These are phyloP conservation scores for Eucalyptus urophylla DNA, from an alignment of 345 rosid species.

Conservation along the genomic window DNA sequence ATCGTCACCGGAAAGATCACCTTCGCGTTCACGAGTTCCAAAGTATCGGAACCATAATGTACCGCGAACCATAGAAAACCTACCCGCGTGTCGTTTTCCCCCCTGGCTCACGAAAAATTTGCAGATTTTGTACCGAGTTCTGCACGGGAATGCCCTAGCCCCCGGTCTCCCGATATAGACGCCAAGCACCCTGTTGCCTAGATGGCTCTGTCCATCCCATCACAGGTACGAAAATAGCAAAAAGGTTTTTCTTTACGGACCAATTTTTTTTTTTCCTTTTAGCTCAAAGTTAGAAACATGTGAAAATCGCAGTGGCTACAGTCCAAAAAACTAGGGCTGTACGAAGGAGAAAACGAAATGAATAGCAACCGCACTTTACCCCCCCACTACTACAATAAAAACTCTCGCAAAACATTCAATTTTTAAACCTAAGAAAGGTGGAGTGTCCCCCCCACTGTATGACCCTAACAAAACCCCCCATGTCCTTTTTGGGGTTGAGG, in stretches of 20 bases:
- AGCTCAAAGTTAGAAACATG: not conserved
- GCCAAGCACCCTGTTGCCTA: not conserved
- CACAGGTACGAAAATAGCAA: not conserved
- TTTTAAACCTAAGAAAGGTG: not conserved
- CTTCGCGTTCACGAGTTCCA: not conserved
- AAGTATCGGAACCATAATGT: not conserved
- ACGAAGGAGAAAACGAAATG: not conserved
- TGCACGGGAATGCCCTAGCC: not conserved
- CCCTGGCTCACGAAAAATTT: not conserved
- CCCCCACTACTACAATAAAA: not conserved
- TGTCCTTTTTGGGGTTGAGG: not conserved
- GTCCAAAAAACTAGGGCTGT: not conserved
- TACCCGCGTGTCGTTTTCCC: not conserved
- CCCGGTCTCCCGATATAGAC: not conserved
- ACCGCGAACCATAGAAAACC: not conserved
- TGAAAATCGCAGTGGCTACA: not conserved
- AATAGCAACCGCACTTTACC: not conserved
- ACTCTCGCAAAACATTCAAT: not conserved
- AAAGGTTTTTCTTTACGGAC: not conserved
- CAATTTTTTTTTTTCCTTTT: not conserved
- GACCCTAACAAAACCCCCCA: not conserved
- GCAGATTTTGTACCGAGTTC: not conserved
- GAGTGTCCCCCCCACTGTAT: not conserved
- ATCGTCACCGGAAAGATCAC: not conserved
- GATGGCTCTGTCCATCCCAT: not conserved